Evolutionary conservation across 208 protist genomes (phyloP).

Genomic region (Wallacemonas sp.): DNA sequence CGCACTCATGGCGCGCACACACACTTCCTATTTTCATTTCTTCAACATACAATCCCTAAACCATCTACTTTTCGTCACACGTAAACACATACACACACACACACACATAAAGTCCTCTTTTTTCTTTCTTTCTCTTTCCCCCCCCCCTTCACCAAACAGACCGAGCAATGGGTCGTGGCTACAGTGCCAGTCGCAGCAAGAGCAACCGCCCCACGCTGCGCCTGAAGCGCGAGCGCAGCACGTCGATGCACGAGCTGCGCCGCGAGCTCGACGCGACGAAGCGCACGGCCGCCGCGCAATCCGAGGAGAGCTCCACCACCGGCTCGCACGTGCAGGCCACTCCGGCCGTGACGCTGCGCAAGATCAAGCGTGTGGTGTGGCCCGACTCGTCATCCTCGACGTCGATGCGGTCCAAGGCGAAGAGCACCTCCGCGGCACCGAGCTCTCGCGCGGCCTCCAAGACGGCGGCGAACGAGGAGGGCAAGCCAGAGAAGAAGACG

Average conservation of each 20-base stretch:
- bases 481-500: neutral
- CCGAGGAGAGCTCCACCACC: neutral
- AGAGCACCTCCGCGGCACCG: neutral
- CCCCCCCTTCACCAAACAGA: neutral
- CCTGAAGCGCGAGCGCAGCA: conserved; percentile 67
- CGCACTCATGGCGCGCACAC: too few relatives aligned
- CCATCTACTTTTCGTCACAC: too few relatives aligned
- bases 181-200: conserved; percentile 78
- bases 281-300: neutral
- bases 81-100: too few relatives aligned
- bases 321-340: neutral
- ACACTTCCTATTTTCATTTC: too few relatives aligned
- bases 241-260: conserved; percentile 46
- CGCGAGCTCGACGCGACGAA: conserved; percentile 27
- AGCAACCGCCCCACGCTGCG: conserved; percentile 74
- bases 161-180: conserved; percentile 73
- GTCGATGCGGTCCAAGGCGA: neutral
- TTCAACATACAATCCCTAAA: too few relatives aligned
- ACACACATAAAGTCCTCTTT: conserved; percentile 1
- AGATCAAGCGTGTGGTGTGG: conserved; percentile 24
- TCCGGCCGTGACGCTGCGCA: conserved; percentile 19
- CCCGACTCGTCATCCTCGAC: conserved; percentile 20
- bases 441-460: conserved; percentile 10
- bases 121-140: conserved; percentile 2
- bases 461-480: conserved; percentile 14